Percentiles rank a stretch among this genome's conserved stretches.
These are phyloP conservation scores for Calendula officinalis DNA, from an alignment of 129 eudicot species.

Conservation along the genomic window DNA sequence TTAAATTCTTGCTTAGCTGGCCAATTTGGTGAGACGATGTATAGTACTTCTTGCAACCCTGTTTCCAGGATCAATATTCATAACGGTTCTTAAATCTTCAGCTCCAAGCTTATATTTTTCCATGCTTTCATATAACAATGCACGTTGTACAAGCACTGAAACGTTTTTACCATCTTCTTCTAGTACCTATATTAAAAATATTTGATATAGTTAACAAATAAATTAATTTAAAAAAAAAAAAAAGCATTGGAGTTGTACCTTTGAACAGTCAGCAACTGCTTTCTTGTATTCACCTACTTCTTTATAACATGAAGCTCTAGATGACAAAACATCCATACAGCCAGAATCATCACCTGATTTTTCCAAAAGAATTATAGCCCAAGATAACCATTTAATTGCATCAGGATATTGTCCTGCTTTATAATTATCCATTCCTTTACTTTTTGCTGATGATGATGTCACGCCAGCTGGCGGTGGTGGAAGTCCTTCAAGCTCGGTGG, in stretches of 20 bases:
- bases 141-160: constrained; percentile 89
- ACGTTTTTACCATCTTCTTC: constrained; percentile 66
- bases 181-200: constrained; percentile 50
- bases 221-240: not conserved
- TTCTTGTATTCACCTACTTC: constrained; percentile 99
- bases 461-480: constrained; percentile 97
- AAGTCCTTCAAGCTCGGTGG: constrained; percentile 96
- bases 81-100: constrained; percentile 86
- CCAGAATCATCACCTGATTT: constrained; percentile 63
- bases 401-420: constrained; percentile 94
- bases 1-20: constrained; percentile 32
- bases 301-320: constrained; percentile 91
- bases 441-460: constrained; percentile 66
- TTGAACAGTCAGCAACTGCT: constrained; percentile 98
- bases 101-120: constrained; percentile 98
- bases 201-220: not conserved
- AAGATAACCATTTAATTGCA: constrained; percentile 96
- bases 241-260: constrained; percentile 46
- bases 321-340: constrained; percentile 57
- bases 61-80: constrained; percentile 91
- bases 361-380: constrained; percentile 86
- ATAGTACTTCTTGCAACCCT: constrained; percentile 96
- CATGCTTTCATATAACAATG: constrained; percentile 94
- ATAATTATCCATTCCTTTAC: constrained; percentile 85
- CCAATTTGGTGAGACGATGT: constrained; percentile 86